These are phyloP conservation scores for Solanum etuberosum DNA, from an alignment of 257 asterid species.

Conservation along the genomic window DNA sequence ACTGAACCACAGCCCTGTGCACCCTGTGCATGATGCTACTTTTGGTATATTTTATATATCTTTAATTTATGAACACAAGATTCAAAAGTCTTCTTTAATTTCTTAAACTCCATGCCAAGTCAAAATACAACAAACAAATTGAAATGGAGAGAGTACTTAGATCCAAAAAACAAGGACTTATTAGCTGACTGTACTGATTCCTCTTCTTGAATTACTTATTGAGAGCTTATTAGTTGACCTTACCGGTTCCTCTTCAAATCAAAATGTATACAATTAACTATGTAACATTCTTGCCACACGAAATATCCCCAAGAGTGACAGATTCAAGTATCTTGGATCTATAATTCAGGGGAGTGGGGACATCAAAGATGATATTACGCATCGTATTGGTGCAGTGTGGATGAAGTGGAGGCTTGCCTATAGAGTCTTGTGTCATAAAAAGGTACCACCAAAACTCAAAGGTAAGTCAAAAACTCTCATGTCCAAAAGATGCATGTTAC, in stretches of 20 bases:
- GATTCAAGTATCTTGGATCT: no score
- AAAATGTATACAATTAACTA: neutral
- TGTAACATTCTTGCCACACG: neutral
- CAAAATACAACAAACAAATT: neutral
- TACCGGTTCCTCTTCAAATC: neutral
- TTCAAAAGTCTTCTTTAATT: neutral
- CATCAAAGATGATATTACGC: no score
- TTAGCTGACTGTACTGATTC: neutral
- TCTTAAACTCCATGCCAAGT: neutral
- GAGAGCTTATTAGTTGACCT: neutral
- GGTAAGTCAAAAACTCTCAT: no score
- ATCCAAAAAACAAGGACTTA: neutral
- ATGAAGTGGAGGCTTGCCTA: no score
- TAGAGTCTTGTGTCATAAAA: no score
- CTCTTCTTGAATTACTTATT: neutral
- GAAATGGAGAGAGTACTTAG: neutral
- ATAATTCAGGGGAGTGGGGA: no score
- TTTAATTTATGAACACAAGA: neutral
- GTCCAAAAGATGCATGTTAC: no score
- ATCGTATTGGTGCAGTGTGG: no score
- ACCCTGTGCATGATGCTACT: neutral
- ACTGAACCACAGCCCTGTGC: neutral
- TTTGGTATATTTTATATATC: neutral
- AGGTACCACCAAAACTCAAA: no score
- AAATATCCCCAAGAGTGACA: no score